Percentiles rank a stretch among this genome's conserved stretches.
These are phyloP conservation scores for Phalaenopsis aphrodite DNA, from an alignment of 106 monocot species.

Conservation along the genomic window DNA sequence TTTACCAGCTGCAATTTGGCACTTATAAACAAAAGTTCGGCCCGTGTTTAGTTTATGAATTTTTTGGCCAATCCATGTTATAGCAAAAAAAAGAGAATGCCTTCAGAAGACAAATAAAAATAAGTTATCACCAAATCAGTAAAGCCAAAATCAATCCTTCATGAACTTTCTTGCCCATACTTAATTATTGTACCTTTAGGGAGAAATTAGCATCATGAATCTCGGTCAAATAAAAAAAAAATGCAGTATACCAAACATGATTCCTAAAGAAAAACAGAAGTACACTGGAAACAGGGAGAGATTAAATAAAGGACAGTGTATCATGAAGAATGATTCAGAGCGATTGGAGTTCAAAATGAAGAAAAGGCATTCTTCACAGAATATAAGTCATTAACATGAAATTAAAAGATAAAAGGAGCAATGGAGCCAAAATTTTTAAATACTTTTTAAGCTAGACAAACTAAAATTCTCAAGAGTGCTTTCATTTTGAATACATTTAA, in stretches of 20 bases:
- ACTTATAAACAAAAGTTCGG: neutral
- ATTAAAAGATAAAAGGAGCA: neutral
- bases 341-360: neutral
- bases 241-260: neutral
- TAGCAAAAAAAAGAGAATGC: neutral
- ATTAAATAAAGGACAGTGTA: neutral
- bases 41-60: neutral
- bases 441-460: neutral
- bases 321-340: neutral
- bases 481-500: neutral
- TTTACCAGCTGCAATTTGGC: conserved; percentile 4
- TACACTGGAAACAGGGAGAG: neutral
- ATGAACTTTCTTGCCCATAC: neutral
- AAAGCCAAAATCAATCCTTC: neutral
- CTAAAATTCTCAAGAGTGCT: neutral
- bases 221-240: neutral
- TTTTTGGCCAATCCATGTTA: neutral
- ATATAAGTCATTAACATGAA: neutral
- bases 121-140: neutral
- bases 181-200: neutral
- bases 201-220: neutral
- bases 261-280: neutral
- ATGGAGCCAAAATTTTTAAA: neutral
- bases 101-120: neutral
- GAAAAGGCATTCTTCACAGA: neutral